These are phyloP conservation scores for Colletotrichum karsti DNA, from an alignment of 2,329 filamentous ascomycete species.

Conservation along the genomic window DNA sequence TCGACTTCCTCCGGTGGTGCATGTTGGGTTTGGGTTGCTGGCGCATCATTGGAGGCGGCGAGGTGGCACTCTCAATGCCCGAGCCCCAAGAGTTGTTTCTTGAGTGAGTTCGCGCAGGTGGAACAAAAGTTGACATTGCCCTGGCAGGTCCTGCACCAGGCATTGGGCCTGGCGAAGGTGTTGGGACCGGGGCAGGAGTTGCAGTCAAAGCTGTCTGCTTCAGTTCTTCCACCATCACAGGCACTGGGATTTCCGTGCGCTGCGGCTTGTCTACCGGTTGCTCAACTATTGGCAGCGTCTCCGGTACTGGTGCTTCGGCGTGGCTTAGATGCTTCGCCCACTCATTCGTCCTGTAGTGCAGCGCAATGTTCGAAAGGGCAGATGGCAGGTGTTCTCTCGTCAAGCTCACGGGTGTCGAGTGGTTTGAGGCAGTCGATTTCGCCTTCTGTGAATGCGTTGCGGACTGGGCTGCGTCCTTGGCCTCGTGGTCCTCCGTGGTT, in stretches of 20 bases:
- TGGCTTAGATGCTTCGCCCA: constrained; percentile 90
- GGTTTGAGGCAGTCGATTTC: constrained; percentile 50
- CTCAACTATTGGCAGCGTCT: constrained; percentile 64
- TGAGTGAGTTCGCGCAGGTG: constrained; percentile 1
- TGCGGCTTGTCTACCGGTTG: constrained; percentile 38
- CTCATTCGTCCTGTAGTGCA: constrained; percentile 91
- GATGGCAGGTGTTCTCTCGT: constrained; percentile 72
- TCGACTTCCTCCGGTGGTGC: constrained; percentile 27
- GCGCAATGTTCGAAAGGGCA: constrained; percentile 78
- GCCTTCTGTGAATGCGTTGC: constrained; percentile 39
- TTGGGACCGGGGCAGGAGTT: constrained; percentile 45
- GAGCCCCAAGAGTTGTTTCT: constrained; percentile 27
- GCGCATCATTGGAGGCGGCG: background rate
- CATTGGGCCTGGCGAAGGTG: constrained; percentile 37
- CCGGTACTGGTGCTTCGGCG: constrained; percentile 76
- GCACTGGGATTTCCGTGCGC: constrained; percentile 61
- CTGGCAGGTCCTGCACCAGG: constrained; percentile 32
- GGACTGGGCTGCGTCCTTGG: constrained; percentile 17
- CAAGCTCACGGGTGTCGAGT: constrained; percentile 56
- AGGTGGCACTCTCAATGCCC: background rate
- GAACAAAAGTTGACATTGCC: constrained; percentile 34
- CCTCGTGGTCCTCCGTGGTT: constrained; percentile 12
- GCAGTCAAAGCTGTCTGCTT: constrained; percentile 69
- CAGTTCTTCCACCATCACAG: constrained; percentile 71
- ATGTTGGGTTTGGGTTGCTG: background rate